Base-by-base conservation (phyloP, 139 green algal genomes). In the Yamagishiella unicocca region DNA sequence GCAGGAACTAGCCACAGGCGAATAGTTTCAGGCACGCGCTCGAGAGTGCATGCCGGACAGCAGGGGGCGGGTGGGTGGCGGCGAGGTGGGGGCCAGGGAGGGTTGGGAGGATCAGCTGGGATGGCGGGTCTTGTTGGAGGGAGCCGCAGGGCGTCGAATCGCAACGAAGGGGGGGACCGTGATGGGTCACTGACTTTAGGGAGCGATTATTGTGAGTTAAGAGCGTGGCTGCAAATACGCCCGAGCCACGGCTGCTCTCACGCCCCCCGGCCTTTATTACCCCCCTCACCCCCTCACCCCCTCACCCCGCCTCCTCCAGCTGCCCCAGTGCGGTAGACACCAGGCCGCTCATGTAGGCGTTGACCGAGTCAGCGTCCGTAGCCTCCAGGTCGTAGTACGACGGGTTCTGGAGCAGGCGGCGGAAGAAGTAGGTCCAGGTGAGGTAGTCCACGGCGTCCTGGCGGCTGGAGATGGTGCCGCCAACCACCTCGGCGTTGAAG, bases 351-450 rank as follows among this genome's bases (percentile, higher is more conserved):
- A 99, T 85, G 91, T 94, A 98, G 17, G 45, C 82, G 45, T 94
- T 96, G 58, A 99, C 71, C 0, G 90, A 85, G 19, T 95, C 94
- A 0, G 89, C 68, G 21, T 90, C 90, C 22, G 90, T 94, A 50
- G 87, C 89, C 19, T 95, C 89, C 76, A 99, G 92, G 85, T 95
- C 93, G 87, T 99, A 99, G 94, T 98, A 99, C 75, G 93, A 95
- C 71, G 98, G 98, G 93, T 99, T 99, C 81, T 96, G 64, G 31
- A 87, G 81, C 66, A 87, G 81, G 54, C 54, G 74, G 40, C 96
- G 83, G 90, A 96, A 98, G 83, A 98, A 96, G 92, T 97, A 99
- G 25, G 98, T 99, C 97, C 97, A 99, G 24, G 96, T 99, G 54
- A 99, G 92, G 90, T 98, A 99, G 93, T 99, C 96, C 71, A 99